A percentile compares a stretch with the other conserved stretches of the same genome.
phyloP scores from a whole-genome alignment of 2,329 filamentous ascomycete genomes.

The Arthroderma sp. region DNA sequence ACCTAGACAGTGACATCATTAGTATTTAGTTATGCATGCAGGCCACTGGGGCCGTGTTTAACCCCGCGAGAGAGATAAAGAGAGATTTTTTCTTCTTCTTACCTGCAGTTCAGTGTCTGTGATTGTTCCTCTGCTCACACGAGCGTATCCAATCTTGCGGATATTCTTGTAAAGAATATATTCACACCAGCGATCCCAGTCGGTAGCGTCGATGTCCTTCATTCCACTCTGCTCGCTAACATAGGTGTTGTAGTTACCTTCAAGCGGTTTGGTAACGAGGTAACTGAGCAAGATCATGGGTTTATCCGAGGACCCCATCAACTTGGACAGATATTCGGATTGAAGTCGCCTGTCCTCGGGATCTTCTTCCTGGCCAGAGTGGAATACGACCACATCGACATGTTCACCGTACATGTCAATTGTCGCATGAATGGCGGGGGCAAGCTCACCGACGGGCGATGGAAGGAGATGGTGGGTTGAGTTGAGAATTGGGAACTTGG shows the following conservation, averaged over 20 bases:
- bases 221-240: constrained; percentile 78
- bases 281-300: constrained; percentile 82
- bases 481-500: constrained; percentile 95
- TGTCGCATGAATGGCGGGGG: constrained; percentile 93
- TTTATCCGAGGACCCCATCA: constrained; percentile 73
- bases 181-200: constrained; percentile 98
- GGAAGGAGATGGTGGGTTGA: constrained; percentile 92
- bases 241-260: constrained; percentile 96
- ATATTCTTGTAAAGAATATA: constrained; percentile 93
- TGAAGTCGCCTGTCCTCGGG: constrained; percentile 81
- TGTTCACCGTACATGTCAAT: constrained; percentile 81
- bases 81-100: constrained; percentile 21
- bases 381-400: constrained; percentile 94
- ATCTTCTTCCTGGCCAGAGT: constrained; percentile 96
- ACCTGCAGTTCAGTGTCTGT: constrained; percentile 95
- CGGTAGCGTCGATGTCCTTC: constrained; percentile 82
- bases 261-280: constrained; percentile 74
- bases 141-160: constrained; percentile 74
- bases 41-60: no score
- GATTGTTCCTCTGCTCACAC: constrained; percentile 78
- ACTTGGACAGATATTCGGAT: constrained; percentile 67
- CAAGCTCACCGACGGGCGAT: constrained; percentile 84
- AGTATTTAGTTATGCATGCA: constrained; percentile 8
- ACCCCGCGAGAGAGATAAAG: neutral
- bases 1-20: constrained; percentile 37